phyloP scores from a whole-genome alignment of 78 protist species.

The Tieghemostelium lacteum region DNA sequence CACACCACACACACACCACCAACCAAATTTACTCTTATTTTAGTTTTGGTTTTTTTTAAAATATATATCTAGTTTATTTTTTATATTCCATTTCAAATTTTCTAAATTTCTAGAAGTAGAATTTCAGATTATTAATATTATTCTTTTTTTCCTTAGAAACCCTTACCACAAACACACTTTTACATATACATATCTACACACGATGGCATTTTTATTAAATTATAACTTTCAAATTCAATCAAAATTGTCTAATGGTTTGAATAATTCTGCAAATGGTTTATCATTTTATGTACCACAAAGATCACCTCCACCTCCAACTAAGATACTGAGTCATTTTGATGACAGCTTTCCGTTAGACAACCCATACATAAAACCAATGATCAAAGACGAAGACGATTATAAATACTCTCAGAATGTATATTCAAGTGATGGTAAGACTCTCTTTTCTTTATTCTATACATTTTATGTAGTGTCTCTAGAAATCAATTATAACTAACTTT shows the following conservation, averaged over 20 bases:
- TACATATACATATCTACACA: too few relatives aligned
- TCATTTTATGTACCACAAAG: conserved; percentile 1
- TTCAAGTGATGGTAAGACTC: conserved; percentile 6
- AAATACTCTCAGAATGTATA: neutral
- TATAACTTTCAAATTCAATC: conserved; percentile 61
- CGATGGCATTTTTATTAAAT: conserved; percentile 65
- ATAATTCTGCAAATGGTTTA: too few relatives aligned
- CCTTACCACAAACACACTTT: too few relatives aligned
- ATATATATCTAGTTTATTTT: too few relatives aligned
- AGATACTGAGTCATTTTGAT: conserved; percentile 40
- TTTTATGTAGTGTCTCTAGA: neutral
- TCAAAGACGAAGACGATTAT: conserved; percentile 53
- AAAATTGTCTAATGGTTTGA: too few relatives aligned
- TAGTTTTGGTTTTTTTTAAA: too few relatives aligned
- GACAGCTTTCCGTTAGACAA: conserved; percentile 43
- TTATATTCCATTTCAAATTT: too few relatives aligned
- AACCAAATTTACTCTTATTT: too few relatives aligned
- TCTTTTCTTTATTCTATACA: neutral
- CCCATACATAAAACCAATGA: conserved; percentile 4
- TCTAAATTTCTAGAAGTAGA: too few relatives aligned
- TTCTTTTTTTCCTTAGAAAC: too few relatives aligned
- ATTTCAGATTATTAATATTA: too few relatives aligned
- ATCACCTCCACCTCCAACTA: conserved; percentile 40
- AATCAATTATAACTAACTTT: neutral
- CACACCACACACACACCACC: too few relatives aligned